Conservation (phyloP, 1,284 basidiomycete genomes). For the Coniferiporia sulphurascens region DNA sequence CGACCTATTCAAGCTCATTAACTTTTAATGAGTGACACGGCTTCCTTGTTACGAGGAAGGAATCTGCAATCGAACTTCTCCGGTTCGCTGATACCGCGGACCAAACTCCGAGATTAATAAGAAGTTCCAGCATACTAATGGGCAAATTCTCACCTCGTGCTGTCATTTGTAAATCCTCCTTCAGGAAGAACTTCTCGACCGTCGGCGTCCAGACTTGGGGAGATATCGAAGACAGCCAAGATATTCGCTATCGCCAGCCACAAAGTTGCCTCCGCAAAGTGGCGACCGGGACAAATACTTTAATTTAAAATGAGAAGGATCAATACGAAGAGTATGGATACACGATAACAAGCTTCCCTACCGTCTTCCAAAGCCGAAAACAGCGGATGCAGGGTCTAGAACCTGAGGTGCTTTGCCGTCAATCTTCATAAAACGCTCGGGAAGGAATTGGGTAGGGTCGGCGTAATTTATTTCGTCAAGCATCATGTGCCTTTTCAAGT, state of each 20-base stretch:
- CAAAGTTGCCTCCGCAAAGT: slow-evolving; percentile 18
- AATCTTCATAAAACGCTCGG: slow-evolving; percentile 7
- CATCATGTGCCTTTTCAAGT: slow-evolving; percentile 9
- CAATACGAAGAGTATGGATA: background rate
- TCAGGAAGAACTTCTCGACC: slow-evolving; percentile 11
- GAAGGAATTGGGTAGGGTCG: slow-evolving; percentile 1
- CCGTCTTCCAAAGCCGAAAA: slow-evolving; percentile 18
- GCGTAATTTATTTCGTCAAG: slow-evolving; percentile 7
- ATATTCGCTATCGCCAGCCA: slow-evolving; percentile 19
- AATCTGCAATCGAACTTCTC: background rate
- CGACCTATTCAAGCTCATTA: background rate
- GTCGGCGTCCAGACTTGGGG: slow-evolving; percentile 1
- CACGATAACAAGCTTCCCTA: background rate
- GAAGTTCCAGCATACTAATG: background rate
- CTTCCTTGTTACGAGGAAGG: background rate
- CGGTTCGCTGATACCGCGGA: background rate
- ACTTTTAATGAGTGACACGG: background rate
- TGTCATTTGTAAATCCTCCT: background rate
- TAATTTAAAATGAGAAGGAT: background rate
- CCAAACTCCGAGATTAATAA: background rate
- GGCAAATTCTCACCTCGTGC: slow-evolving; percentile 1
- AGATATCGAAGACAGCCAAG: slow-evolving; percentile 15
- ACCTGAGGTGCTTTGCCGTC: background rate
- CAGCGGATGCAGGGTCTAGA: slow-evolving; percentile 9
- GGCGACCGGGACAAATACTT: slow-evolving; percentile 18